phyloP scores from a whole-genome alignment of 495 filamentous ascomycete genomes.

The Talaromyces thailandensis region DNA sequence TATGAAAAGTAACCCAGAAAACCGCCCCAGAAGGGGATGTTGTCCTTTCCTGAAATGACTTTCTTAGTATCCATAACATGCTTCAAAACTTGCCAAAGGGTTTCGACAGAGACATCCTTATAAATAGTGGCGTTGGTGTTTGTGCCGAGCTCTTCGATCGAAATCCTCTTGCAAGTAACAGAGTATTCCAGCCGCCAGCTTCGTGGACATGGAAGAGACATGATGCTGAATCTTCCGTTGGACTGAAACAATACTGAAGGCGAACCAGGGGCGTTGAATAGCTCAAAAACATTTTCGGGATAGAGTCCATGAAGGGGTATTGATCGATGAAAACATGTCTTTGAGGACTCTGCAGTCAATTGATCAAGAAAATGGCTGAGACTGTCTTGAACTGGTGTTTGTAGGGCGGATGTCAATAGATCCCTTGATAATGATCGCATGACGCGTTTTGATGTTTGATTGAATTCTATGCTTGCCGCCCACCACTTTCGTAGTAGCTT shows the following conservation, averaged over 20 bases:
- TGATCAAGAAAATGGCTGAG: slow-evolving; percentile 26
- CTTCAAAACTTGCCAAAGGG: slow-evolving; percentile 34
- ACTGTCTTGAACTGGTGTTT: slow-evolving; percentile 15
- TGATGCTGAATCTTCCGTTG: slow-evolving; percentile 30
- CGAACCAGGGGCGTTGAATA: slow-evolving; percentile 25
- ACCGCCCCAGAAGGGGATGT: slow-evolving; percentile 73
- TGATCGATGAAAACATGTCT: slow-evolving; percentile 18
- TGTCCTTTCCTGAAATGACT: slow-evolving; percentile 28
- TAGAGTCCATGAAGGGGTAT: slow-evolving; percentile 13
- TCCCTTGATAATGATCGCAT: not conserved
- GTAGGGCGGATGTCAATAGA: not conserved
- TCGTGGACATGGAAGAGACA: slow-evolving; percentile 29
- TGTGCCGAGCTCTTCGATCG: slow-evolving; percentile 14
- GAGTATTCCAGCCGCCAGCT: slow-evolving; percentile 37
- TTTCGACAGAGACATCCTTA: slow-evolving; percentile 16
- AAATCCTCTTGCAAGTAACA: slow-evolving; percentile 15
- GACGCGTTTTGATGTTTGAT: slow-evolving; percentile 26
- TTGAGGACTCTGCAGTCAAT: slow-evolving; percentile 26
- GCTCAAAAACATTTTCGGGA: slow-evolving; percentile 26
- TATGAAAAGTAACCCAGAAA: slow-evolving; percentile 88
- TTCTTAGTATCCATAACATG: slow-evolving; percentile 47
- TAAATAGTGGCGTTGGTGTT: not conserved
- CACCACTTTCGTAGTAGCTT: slow-evolving; percentile 74
- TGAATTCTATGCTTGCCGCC: slow-evolving; percentile 27
- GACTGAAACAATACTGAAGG: slow-evolving; percentile 35